Conservation (phyloP, 2,329 filamentous ascomycete genomes). For the Thielaviopsis punctulata region DNA sequence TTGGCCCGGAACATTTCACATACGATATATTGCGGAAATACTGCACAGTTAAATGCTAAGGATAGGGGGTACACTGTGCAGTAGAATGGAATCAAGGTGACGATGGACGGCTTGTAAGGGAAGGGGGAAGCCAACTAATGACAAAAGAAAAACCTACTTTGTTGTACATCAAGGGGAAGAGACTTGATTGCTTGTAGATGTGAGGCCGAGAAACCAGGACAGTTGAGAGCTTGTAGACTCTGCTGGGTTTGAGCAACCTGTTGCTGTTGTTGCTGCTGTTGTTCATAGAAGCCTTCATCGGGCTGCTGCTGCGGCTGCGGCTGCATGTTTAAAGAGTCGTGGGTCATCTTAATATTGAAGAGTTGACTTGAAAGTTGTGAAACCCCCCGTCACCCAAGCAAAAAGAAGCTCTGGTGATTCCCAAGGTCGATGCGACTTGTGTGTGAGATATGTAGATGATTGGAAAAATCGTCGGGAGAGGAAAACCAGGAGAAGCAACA, state of each 20-base stretch:
- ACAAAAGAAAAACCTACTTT: slow-evolving; percentile 4
- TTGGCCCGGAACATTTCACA: no score
- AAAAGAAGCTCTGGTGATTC: neutral
- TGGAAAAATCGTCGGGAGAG: no score
- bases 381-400: neutral
- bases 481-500: no score
- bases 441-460: no score
- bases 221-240: neutral
- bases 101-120: neutral
- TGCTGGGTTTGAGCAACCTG: neutral
- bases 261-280: slow-evolving; percentile 1
- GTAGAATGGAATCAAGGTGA: neutral
- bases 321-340: neutral
- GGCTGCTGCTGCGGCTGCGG: slow-evolving; percentile 7
- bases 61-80: no score
- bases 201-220: neutral
- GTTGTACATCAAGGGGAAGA: slow-evolving; percentile 3
- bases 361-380: no score
- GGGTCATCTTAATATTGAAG: neutral
- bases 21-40: no score
- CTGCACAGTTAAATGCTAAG: no score
- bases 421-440: neutral
- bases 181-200: slow-evolving; percentile 1
- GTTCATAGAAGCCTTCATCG: slow-evolving; percentile 10
- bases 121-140: no score